Base-by-base conservation (phyloP, 345 rosid genomes). In the Cardiospermum halicacabum region DNA sequence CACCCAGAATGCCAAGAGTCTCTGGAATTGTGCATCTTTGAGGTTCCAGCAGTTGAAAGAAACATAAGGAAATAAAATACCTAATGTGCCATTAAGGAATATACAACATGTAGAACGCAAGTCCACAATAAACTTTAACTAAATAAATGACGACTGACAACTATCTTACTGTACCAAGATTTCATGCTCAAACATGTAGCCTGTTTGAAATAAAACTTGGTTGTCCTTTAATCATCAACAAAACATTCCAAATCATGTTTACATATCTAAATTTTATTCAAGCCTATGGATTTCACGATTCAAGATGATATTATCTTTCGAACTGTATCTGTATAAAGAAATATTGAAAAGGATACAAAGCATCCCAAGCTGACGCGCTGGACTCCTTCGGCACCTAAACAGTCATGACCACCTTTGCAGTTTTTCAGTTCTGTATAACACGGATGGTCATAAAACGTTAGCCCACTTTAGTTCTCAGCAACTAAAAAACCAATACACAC, bases 281-380 rank as follows among this genome's bases (percentile, higher is more conserved):
- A 56, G 60, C 22, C 34, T 18, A 31, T 56, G 21, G 40, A 18
- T 15, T 56, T 32, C 42, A 56, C 12, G 32, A 24, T 8, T 34
- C 37, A 19, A 18, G 58, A 63, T 51, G 32, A 47, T 25, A 47
- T 11, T 36, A 6, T 62, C 32, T 37, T 4, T 37, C 51, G 11
- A 64, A 64, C 28, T 12, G n/a, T n/a, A n/a, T n/a, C n/a, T n/a
- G n/a, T n/a, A n/a, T n/a, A n/a, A n/a, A n/a, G n/a, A n/a, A n/a
- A n/a, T n/a, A 37, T 22, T 3, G 24, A 36, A 39, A 82, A 89
- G 98, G 98, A 93, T 88, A 90, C 92, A 76, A 86, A 90, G 72
- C 98, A 93, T 73, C 98, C 97, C 76, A 93, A 77, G 92, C 98
- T 93, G 58, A 93, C 94, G 1, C 98, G 88, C 62, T 88, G 82